These are phyloP conservation scores for Samsoniella hepiali DNA, from an alignment of 2,329 filamentous ascomycete species.

Conservation along the genomic window DNA sequence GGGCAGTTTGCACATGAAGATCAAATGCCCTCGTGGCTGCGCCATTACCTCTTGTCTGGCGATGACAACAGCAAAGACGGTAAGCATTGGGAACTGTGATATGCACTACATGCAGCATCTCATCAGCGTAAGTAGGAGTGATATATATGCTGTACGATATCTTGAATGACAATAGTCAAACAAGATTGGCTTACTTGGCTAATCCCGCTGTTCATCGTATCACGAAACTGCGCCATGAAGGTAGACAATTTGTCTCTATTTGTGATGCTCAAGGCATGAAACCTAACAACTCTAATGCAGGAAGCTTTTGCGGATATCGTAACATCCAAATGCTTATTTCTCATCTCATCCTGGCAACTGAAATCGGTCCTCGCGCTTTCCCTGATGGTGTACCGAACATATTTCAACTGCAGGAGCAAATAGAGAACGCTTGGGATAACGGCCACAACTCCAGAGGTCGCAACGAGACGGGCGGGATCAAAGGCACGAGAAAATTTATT, in stretches of 20 bases:
- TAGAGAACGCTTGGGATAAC: conserved; percentile 83
- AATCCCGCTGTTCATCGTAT: conserved; percentile 73
- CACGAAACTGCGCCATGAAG: conserved; percentile 75
- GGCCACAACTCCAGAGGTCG: conserved; percentile 75
- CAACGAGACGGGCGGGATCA: conserved; percentile 80
- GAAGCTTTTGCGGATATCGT: conserved; percentile 90
- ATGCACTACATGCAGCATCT: conserved; percentile 25
- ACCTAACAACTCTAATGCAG: conserved; percentile 35
- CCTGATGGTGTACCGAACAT: conserved; percentile 65
- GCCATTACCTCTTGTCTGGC: conserved; percentile 57
- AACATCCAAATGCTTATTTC: conserved; percentile 92
- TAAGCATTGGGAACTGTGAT: conserved; percentile 24
- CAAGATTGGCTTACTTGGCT: conserved; percentile 75
- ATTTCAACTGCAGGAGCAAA: conserved; percentile 77
- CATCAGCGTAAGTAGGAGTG: conserved; percentile 46
- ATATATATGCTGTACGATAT: conserved; percentile 61
- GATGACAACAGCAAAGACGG: conserved; percentile 55
- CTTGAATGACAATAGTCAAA: conserved; percentile 58
- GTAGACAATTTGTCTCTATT: conserved; percentile 32
- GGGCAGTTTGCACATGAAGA: conserved; percentile 71
- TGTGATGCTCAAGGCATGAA: neutral
- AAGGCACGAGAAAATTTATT: conserved; percentile 90
- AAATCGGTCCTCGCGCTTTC: conserved; percentile 59
- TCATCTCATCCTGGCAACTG: conserved; percentile 62
- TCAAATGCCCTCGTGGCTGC: conserved; percentile 69